These are phyloP conservation scores for Xylaria bambusicola DNA, from an alignment of 495 filamentous ascomycete genomes.

Conservation along the genomic window DNA sequence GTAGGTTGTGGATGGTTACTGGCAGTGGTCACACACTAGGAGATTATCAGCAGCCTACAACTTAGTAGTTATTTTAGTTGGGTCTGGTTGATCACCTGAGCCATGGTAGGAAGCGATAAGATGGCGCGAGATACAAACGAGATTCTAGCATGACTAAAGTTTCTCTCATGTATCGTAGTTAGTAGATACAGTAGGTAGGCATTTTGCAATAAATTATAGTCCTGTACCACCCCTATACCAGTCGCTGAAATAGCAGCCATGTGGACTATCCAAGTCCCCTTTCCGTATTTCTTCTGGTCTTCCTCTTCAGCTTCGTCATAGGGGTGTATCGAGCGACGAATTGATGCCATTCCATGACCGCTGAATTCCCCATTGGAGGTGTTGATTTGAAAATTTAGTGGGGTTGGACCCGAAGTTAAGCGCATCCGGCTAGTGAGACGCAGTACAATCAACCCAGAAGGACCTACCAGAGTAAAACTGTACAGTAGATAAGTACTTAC, in stretches of 20 bases:
- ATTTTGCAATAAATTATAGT: too few relatives aligned
- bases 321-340: constrained; percentile 10
- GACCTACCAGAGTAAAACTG: too few relatives aligned
- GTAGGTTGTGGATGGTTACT: constrained; percentile 3
- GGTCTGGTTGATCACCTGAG: constrained; percentile 12
- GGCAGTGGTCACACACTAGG: neutral
- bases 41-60: constrained; percentile 17
- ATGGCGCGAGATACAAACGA: constrained; percentile 6
- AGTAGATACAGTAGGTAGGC: neutral
- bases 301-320: constrained; percentile 11
- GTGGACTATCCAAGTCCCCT: too few relatives aligned
- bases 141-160: neutral
- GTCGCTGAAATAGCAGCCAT: too few relatives aligned
- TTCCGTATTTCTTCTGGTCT: neutral
- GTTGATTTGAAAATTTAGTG: neutral
- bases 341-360: neutral
- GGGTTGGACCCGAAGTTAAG: neutral
- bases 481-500: too few relatives aligned
- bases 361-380: neutral
- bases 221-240: too few relatives aligned
- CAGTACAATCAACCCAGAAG: too few relatives aligned
- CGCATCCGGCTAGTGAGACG: too few relatives aligned
- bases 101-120: constrained; percentile 16
- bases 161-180: too few relatives aligned
- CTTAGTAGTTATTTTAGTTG: constrained; percentile 9